These are phyloP conservation scores for Eleusine indica DNA, from an alignment of 176 grass and related monocot genomes.

Conservation along the genomic window DNA sequence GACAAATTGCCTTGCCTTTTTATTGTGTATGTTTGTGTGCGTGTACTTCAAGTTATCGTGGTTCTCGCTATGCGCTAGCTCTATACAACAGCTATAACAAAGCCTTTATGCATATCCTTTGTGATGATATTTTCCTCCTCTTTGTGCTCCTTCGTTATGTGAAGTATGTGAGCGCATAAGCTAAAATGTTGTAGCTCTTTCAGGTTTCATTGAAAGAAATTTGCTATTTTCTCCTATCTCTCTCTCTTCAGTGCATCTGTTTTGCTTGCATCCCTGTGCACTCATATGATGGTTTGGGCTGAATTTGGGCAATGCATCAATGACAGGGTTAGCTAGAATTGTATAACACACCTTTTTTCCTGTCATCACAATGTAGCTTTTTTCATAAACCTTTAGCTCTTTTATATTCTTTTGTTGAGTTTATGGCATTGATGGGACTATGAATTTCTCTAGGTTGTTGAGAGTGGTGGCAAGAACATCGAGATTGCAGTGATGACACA, in stretches of 20 bases:
- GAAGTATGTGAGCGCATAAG: not conserved
- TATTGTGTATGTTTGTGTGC: not conserved
- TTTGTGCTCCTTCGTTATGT: not conserved
- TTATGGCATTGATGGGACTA: not conserved
- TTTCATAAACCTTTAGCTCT: not conserved
- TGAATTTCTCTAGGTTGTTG: constrained; percentile 60
- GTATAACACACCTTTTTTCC: not conserved
- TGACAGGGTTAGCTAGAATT: not conserved
- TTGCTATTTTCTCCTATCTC: not conserved
- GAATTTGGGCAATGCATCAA: not conserved
- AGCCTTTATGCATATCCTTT: not conserved
- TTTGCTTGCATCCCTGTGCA: not conserved
- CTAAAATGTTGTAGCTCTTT: not conserved
- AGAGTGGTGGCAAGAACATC: constrained; percentile 91
- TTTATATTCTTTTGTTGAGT: not conserved
- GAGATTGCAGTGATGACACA: constrained; percentile 86
- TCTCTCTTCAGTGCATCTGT: not conserved
- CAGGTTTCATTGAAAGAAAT: constrained; percentile 9
- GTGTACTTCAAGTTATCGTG: not conserved
- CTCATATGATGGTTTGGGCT: not conserved
- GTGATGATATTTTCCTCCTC: not conserved
- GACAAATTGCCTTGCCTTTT: not conserved
- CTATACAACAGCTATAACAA: too few relatives aligned
- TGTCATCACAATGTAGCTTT: not conserved
- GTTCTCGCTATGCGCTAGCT: not conserved